Conservation (phyloP, 352 stramenopile genomes). For the Globisporangium echinulatum region DNA sequence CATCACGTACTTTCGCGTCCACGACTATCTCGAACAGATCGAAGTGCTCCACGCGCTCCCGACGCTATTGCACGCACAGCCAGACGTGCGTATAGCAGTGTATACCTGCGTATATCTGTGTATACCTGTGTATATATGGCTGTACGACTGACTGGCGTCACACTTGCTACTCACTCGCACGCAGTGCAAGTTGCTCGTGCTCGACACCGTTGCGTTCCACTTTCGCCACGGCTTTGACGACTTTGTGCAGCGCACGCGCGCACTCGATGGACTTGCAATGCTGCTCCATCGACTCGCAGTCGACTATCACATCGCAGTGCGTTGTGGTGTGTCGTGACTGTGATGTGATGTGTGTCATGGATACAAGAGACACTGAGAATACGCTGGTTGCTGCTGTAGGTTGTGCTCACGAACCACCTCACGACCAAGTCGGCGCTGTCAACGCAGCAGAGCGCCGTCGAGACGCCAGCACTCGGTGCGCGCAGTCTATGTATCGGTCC, state of each 20-base stretch:
- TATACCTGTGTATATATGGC: too few relatives aligned
- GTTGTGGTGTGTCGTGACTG: not conserved
- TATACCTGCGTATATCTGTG: too few relatives aligned
- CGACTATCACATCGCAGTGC: constrained; percentile 51
- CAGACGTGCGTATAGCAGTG: constrained; percentile 19
- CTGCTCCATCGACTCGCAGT: constrained; percentile 56
- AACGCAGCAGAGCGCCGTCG: constrained; percentile 5
- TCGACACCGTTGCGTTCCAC: constrained; percentile 95
- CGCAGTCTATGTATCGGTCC: not conserved
- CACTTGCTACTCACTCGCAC: not conserved
- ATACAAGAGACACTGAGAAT: not conserved
- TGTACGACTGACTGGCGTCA: not conserved
- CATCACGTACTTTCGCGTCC: constrained; percentile 70
- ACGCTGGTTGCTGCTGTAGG: constrained; percentile 15
- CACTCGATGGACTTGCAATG: constrained; percentile 64
- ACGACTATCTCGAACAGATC: constrained; percentile 88
- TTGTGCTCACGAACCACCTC: constrained; percentile 68
- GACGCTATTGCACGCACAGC: constrained; percentile 32
- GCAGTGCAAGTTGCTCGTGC: constrained; percentile 82
- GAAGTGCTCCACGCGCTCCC: constrained; percentile 79
- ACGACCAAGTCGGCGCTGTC: constrained; percentile 37
- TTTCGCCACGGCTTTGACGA: constrained; percentile 86
- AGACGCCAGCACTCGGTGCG: constrained; percentile 27
- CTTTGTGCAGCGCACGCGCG: constrained; percentile 48
- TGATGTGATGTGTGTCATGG: not conserved